Evolutionary conservation across 176 grass and related monocot genomes (phyloP).

Genomic region (Saccharum spontaneum): DNA sequence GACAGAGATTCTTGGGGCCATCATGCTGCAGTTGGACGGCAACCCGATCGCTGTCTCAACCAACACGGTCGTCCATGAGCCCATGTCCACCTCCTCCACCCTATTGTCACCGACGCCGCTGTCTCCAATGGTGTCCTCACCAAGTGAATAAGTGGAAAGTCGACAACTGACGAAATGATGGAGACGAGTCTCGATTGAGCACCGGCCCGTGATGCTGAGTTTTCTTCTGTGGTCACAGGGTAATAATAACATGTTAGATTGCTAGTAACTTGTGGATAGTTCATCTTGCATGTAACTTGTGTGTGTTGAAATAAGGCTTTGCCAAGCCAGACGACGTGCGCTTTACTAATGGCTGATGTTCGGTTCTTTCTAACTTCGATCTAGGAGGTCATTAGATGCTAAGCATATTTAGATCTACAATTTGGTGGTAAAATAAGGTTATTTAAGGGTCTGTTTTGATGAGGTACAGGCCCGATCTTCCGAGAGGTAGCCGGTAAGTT

Average conservation of each 20-base stretch:
- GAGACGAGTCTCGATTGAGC: neutral
- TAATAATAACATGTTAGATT: neutral
- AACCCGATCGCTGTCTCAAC: constrained; percentile 62
- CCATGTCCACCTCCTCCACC: constrained; percentile 46
- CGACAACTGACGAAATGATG: neutral
- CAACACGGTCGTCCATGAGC: constrained; percentile 75
- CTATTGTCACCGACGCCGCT: constrained; percentile 42
- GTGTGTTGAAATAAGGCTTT: neutral
- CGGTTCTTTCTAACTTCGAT: too few relatives aligned
- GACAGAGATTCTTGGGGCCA: constrained; percentile 67
- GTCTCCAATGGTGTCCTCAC: constrained; percentile 38
- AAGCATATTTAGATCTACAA: too few relatives aligned
- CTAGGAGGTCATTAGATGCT: too few relatives aligned
- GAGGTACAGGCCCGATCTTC: too few relatives aligned
- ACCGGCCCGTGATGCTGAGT: neutral
- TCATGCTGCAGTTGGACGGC: constrained; percentile 82
- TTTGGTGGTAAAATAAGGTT: too few relatives aligned
- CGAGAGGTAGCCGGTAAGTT: too few relatives aligned
- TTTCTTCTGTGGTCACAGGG: neutral
- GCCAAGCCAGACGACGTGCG: neutral
- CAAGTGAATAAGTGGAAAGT: constrained; percentile 15
- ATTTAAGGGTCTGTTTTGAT: too few relatives aligned
- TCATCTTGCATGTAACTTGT: neutral
- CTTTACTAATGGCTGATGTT: too few relatives aligned
- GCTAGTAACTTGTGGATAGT: neutral